Evolutionary conservation across 2,329 filamentous ascomycete genomes (phyloP).

Genomic region (Simplicillium sp.): DNA sequence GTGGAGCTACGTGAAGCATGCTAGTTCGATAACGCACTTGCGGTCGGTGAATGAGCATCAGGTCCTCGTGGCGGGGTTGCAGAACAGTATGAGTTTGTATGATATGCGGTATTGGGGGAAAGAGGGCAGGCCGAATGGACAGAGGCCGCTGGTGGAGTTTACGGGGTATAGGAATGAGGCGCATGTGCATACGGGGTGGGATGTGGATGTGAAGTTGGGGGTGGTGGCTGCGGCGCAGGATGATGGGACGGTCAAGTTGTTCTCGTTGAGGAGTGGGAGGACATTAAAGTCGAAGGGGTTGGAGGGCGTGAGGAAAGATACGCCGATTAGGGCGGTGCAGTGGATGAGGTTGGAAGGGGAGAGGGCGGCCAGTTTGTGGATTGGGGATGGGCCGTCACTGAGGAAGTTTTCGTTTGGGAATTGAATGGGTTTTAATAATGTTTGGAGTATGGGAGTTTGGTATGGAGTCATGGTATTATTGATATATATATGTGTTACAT

Average conservation of each 20-base stretch:
- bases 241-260: conserved; percentile 36
- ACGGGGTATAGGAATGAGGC: conserved; percentile 39
- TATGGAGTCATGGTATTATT: no score
- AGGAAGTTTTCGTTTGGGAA: conserved; percentile 34
- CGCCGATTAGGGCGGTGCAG: conserved; percentile 34
- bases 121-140: conserved; percentile 9
- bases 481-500: no score
- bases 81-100: conserved; percentile 42
- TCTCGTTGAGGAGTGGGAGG: conserved; percentile 37
- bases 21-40: conserved; percentile 38
- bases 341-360: conserved; percentile 8
- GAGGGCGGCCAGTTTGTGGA: conserved; percentile 32
- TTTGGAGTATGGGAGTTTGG: no score
- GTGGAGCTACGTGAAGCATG: conserved; percentile 23
- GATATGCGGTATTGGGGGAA: conserved; percentile 37
- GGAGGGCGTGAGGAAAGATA: conserved; percentile 11
- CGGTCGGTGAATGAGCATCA: conserved; percentile 37
- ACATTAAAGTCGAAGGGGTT: conserved; percentile 20
- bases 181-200: conserved; percentile 40
- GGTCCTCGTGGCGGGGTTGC: conserved; percentile 42
- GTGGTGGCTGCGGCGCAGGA: conserved; percentile 46
- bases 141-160: conserved; percentile 36
- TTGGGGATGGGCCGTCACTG: conserved; percentile 26
- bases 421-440: no score
- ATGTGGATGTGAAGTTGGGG: conserved; percentile 35